Percentiles rank a stretch among this genome's conserved stretches.
These are phyloP conservation scores for Leccinellum rugosiceps DNA, from an alignment of 768 basidiomycete genomes.

Conservation along the genomic window DNA sequence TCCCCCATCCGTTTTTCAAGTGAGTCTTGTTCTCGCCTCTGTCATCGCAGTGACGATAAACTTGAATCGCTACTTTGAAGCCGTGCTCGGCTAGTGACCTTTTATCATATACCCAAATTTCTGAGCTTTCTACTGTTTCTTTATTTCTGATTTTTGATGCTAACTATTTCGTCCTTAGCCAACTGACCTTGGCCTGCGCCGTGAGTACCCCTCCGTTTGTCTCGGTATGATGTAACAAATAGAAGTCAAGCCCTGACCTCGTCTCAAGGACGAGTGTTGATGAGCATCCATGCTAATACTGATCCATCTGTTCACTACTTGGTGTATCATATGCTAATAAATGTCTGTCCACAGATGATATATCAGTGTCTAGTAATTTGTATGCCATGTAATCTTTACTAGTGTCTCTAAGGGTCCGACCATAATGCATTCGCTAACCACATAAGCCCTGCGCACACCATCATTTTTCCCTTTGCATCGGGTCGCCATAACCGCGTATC, in stretches of 20 bases:
- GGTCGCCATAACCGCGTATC: slow-evolving; percentile 30
- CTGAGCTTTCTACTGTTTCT: slow-evolving; percentile 45
- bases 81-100: slow-evolving; percentile 56
- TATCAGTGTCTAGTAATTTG: background rate
- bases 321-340: slow-evolving; percentile 16
- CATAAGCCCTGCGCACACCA: slow-evolving; percentile 43
- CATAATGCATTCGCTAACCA: slow-evolving; percentile 69
- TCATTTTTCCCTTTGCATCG: slow-evolving; percentile 43
- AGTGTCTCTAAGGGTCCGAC: slow-evolving; percentile 31
- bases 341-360: slow-evolving; percentile 12
- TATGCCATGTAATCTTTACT: slow-evolving; percentile 1
- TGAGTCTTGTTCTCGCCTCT: slow-evolving; percentile 30
- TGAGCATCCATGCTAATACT: slow-evolving; percentile 92
- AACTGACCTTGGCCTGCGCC: background rate
- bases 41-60: slow-evolving; percentile 54
- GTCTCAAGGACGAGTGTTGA: slow-evolving; percentile 72
- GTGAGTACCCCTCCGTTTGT: slow-evolving; percentile 35
- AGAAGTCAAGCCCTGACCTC: slow-evolving; percentile 91
- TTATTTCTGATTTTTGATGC: background rate
- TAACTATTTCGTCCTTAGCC: slow-evolving; percentile 4
- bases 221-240: slow-evolving; percentile 60
- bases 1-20: slow-evolving; percentile 9
- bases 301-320: slow-evolving; percentile 29
- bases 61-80: slow-evolving; percentile 90
- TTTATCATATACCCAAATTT: slow-evolving; percentile 89